Base-by-base conservation (phyloP, 441 rosid genomes). In the Erysimum pusillum region DNA sequence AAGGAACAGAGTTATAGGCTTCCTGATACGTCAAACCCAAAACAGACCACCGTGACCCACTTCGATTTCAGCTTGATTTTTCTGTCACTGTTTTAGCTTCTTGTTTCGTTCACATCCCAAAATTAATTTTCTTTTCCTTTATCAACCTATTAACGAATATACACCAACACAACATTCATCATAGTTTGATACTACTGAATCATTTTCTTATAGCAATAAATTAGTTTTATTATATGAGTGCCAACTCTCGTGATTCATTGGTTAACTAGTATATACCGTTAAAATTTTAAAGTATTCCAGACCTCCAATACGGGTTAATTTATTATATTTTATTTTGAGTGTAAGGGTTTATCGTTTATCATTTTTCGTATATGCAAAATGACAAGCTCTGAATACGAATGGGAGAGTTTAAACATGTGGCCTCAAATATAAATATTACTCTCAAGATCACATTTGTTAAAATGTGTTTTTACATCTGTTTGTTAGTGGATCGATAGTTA, bases 31-130 rank as follows among this genome's bases (percentile, higher is more conserved):
- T 76, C 76, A 25, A 63, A 46, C 58, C 63, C 71, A 63, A 44
- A 53, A 56, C 61, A 76, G 76, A 76, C 67, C 76, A 57, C n/a
- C 6, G 18, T 63, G 80, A 63, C 80, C 80, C 76, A 76, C 80
- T 70, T 76, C 36, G 80, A 69, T 76, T 63, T 63, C 65, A 63
- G 20, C 9, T 69, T 69, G 80, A 76, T 69, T 44, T 61, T 52
- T 69, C 57, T 18, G 54, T 68, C 69, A 31, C 42, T 68, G 45
- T 67, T 58, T 9, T 28, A 57, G 32, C 61, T 39, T 12, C 48
- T 41, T 34, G 10, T 41, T 25, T 9, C 10, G n/a, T 31, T 68
- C 46, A 61, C 45, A 36, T 46, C 31, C 7, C 42, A 46, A 20
- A 61, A 14, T 61, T 4, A 61, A 61, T 20, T 5, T 9, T 15